Conservation (phyloP, 2,329 filamentous ascomycete species). For the Aspergillus caelatus region DNA sequence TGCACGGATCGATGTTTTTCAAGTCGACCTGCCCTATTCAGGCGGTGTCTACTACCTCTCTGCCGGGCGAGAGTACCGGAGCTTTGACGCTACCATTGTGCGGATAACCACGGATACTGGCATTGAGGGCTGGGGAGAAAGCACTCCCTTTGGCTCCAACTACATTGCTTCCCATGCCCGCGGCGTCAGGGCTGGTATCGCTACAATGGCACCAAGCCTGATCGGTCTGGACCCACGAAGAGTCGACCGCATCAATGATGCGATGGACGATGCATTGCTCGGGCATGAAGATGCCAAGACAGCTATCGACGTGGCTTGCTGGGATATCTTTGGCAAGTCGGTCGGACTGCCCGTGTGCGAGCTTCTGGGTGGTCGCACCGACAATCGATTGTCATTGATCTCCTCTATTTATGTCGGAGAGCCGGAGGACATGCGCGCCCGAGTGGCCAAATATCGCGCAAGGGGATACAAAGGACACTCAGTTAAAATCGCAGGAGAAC, state of each 20-base stretch:
- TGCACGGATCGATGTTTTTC: constrained; percentile 26
- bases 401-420: constrained; percentile 10
- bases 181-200: constrained; percentile 28
- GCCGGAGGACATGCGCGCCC: background rate
- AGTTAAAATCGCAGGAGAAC: constrained; percentile 12
- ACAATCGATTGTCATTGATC: constrained; percentile 16
- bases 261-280: constrained; percentile 27
- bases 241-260: constrained; percentile 32
- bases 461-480: constrained; percentile 2
- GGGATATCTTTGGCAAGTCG: constrained; percentile 29
- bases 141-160: constrained; percentile 25
- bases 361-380: constrained; percentile 27
- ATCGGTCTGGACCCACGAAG: constrained; percentile 29
- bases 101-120: constrained; percentile 27
- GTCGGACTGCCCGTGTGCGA: constrained; percentile 28
- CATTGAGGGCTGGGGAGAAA: constrained; percentile 31
- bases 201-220: constrained; percentile 26
- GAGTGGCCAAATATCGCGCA: background rate
- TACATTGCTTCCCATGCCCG: constrained; percentile 27
- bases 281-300: constrained; percentile 29
- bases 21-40: constrained; percentile 24
- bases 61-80: constrained; percentile 22
- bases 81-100: constrained; percentile 30
- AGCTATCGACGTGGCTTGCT: constrained; percentile 24
- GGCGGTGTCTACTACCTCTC: constrained; percentile 21